These are phyloP conservation scores for Colletotrichum australisinense DNA, from an alignment of 2,329 filamentous ascomycete species.

Conservation along the genomic window DNA sequence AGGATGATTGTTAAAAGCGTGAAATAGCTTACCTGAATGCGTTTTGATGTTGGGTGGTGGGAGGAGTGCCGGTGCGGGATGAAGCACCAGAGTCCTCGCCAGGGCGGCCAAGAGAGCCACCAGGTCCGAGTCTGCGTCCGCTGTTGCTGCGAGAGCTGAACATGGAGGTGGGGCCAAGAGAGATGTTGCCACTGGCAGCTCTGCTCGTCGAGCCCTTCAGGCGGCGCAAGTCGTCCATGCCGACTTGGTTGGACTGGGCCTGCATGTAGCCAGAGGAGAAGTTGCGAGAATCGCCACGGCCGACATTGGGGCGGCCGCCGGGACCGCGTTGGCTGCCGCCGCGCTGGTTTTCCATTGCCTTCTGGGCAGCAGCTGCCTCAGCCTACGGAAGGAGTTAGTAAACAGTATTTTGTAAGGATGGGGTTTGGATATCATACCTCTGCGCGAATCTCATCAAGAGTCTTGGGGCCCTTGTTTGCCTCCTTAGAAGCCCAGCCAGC, in stretches of 20 bases:
- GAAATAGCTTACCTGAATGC: slow-evolving; percentile 83
- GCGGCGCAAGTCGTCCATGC: slow-evolving; percentile 90
- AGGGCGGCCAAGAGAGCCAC: slow-evolving; percentile 76
- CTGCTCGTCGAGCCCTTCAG: slow-evolving; percentile 74
- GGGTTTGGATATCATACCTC: slow-evolving; percentile 62
- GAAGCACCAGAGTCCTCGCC: slow-evolving; percentile 89
- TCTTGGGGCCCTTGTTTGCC: slow-evolving; percentile 94
- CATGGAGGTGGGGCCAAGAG: slow-evolving; percentile 86
- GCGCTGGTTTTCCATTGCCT: slow-evolving; percentile 78
- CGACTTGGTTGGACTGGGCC: slow-evolving; percentile 85
- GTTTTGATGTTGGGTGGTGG: slow-evolving; percentile 81
- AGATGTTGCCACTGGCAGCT: slow-evolving; percentile 70
- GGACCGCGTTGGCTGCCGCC: slow-evolving; percentile 71
- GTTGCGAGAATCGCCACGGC: slow-evolving; percentile 88
- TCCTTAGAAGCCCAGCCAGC: slow-evolving; percentile 88
- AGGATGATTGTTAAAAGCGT: background rate
- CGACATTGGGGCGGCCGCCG: slow-evolving; percentile 76
- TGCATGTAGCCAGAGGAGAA: slow-evolving; percentile 81
- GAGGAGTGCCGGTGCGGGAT: slow-evolving; percentile 90
- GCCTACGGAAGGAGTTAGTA: slow-evolving; percentile 54
- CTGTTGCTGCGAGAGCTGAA: slow-evolving; percentile 93
- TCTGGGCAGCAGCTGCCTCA: slow-evolving; percentile 82
- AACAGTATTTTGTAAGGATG: background rate
- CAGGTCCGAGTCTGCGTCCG: slow-evolving; percentile 82
- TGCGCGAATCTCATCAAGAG: slow-evolving; percentile 89